phyloP scores from a whole-genome alignment of 23 red algal genomes.

The Gracilaria gracilis region DNA sequence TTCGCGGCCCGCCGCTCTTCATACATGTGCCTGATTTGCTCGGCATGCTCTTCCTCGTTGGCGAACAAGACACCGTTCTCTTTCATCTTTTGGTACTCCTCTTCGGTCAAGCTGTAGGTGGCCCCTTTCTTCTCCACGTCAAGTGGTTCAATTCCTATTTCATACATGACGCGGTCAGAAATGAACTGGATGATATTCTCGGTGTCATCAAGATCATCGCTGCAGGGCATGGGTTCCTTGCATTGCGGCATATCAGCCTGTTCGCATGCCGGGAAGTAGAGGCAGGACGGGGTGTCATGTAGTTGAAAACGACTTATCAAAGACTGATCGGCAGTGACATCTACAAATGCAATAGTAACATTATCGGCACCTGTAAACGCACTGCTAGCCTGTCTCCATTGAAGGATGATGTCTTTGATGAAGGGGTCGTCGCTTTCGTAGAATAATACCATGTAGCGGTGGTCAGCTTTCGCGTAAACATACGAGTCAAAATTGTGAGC shows the following conservation, averaged over 20 bases:
- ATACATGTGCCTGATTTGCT: constrained; percentile 43
- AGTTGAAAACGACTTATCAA: constrained; percentile 23
- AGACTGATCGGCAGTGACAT: constrained; percentile 20
- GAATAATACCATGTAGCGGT: constrained; percentile 41
- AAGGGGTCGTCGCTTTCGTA: constrained; percentile 51
- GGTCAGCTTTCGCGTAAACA: neutral
- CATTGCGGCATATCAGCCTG: constrained; percentile 29
- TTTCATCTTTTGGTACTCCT: constrained; percentile 57
- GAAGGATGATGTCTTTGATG: constrained; percentile 24
- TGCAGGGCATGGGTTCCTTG: constrained; percentile 32
- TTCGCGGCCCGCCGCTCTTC: neutral
- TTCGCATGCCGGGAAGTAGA: constrained; percentile 41
- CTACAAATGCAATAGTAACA: constrained; percentile 30
- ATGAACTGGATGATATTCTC: constrained; percentile 68
- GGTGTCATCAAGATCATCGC: constrained; percentile 52
- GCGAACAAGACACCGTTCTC: constrained; percentile 52
- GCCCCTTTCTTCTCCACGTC: neutral
- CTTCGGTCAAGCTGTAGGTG: constrained; percentile 35
- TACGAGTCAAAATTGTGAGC: constrained; percentile 32
- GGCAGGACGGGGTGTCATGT: constrained; percentile 24
- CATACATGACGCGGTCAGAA: constrained; percentile 47
- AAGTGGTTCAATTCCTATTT: constrained; percentile 32
- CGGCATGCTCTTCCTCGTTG: constrained; percentile 52
- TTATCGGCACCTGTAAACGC: constrained; percentile 63
- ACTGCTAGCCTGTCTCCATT: constrained; percentile 53